phyloP scores from a whole-genome alignment of 768 basidiomycete species.

The Mycena olivaceomarginata region DNA sequence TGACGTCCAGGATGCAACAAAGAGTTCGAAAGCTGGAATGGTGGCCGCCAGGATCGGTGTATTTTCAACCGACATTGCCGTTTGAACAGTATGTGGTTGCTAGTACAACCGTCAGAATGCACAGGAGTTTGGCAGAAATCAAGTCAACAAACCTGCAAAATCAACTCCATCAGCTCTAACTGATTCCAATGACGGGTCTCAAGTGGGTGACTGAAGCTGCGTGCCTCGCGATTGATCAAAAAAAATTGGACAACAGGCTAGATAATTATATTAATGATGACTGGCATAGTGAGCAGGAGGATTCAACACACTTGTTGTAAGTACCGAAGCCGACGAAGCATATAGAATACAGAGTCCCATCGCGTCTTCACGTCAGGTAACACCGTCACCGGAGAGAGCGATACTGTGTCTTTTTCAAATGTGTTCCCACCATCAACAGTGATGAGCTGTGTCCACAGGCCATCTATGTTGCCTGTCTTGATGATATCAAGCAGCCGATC shows the following conservation, averaged over 20 bases:
- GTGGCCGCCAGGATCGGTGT: slow-evolving; percentile 3
- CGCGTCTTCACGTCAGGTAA: not conserved
- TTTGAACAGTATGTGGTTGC: slow-evolving; percentile 14
- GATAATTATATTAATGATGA: not conserved
- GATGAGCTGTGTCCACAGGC: slow-evolving; percentile 5
- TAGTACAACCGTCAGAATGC: slow-evolving; percentile 15
- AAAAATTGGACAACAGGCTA: not conserved
- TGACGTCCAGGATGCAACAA: slow-evolving; percentile 1
- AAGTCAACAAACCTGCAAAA: slow-evolving; percentile 1
- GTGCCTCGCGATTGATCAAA: not conserved
- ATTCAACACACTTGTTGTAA: slow-evolving; percentile 5
- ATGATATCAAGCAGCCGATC: slow-evolving; percentile 10
- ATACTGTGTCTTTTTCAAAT: slow-evolving; percentile 9
- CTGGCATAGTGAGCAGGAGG: not conserved
- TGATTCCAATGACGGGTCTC: slow-evolving; percentile 1
- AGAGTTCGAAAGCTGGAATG: slow-evolving; percentile 10
- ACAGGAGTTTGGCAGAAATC: not conserved
- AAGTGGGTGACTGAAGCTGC: slow-evolving; percentile 2
- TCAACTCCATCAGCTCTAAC: slow-evolving; percentile 11
- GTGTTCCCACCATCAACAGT: slow-evolving; percentile 5
- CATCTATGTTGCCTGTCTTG: not conserved
- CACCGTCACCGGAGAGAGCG: slow-evolving; percentile 11
- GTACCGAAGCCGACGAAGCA: slow-evolving; percentile 4
- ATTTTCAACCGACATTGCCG: not conserved
- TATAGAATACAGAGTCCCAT: not conserved